Evolutionary conservation across 495 filamentous ascomycete genomes (phyloP), one percentile per base, ranked within the genome.

Genomic region (Parachaetomium inaequale): DNA sequence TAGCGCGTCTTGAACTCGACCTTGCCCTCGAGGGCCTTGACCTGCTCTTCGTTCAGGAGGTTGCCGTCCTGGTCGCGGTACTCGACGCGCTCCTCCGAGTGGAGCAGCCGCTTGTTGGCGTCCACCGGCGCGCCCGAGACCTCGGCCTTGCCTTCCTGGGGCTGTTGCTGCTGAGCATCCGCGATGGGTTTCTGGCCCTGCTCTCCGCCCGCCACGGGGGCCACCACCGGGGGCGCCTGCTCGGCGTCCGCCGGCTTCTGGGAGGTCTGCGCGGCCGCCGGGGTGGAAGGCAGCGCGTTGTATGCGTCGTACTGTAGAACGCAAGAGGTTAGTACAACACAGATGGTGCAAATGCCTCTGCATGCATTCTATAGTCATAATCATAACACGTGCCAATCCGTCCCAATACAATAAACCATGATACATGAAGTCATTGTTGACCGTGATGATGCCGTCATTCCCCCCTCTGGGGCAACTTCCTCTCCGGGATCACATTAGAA

Each of bases 31-130:
- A 98, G 84, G 1, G 85, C 87, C 66, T 88, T 84, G 47, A 98
- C 93, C 63, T 96, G 84, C 67, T 88, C 86, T 62, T 89, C 86
- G 66, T 93, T 79, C 23, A 98, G 81, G 43, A 98, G 68, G 67
- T 97, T 96, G 54, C 94, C 94, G 64, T 96, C 79, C 71, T 98
- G 91, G 71, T 98, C 94, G 46, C 94, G 87, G 75, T 96, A 98
- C 75, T 98, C 94, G 62, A 97, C 81, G 62, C 87, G 88, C 70
- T 96, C 92, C 72, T 96, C 88, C 29, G 82, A 82, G 47, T 82
- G 83, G 45, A 90, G 54, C 46, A 92, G 68, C 54, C 80, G 79
- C 57, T 84, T 82, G 25, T 80, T 76, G 38, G 72, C 66, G 21
- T 75, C 70, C 55, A 72, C 67, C n/a, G 77, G 75, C 3, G 77